Conservation (phyloP, 2,329 filamentous ascomycete species). For the Trichoderma guizhouense region DNA sequence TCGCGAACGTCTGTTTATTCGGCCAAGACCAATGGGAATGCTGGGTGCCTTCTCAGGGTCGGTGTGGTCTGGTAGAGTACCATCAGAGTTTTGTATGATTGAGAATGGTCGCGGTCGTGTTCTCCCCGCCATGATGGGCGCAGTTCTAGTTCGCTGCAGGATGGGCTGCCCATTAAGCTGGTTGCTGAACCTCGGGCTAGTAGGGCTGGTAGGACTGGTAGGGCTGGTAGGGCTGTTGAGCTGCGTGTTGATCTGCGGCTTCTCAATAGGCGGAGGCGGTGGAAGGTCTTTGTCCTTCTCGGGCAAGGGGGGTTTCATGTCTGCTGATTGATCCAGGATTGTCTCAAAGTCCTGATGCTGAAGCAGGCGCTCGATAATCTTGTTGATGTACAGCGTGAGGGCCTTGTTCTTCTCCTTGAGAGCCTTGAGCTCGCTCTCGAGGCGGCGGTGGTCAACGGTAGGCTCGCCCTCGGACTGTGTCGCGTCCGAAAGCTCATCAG, state of each 20-base stretch:
- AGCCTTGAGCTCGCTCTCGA: slow-evolving; percentile 75
- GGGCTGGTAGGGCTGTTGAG: slow-evolving; percentile 29
- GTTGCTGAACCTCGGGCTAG: slow-evolving; percentile 28
- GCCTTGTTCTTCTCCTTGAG: slow-evolving; percentile 96
- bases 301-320: slow-evolving; percentile 36
- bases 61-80: slow-evolving; percentile 44
- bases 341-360: slow-evolving; percentile 94
- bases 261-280: slow-evolving; percentile 51
- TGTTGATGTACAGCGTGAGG: slow-evolving; percentile 95
- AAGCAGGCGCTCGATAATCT: slow-evolving; percentile 92
- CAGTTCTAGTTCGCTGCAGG: slow-evolving; percentile 60
- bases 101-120: slow-evolving; percentile 56
- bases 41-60: slow-evolving; percentile 73
- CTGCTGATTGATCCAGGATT: slow-evolving; percentile 78
- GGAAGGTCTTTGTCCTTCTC: slow-evolving; percentile 83
- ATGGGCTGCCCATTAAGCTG: slow-evolving; percentile 43
- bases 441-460: slow-evolving; percentile 54
- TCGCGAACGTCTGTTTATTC: slow-evolving; percentile 50
- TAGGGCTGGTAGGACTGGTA: too few species aligned
- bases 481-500: slow-evolving; percentile 70
- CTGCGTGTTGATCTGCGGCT: slow-evolving; percentile 35
- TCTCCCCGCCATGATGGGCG: slow-evolving; percentile 45
- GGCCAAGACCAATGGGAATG: slow-evolving; percentile 64
- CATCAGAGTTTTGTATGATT: slow-evolving; percentile 44
- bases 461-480: slow-evolving; percentile 51